phyloP scores from a whole-genome alignment of 495 filamentous ascomycete species.

The Tirmania nivea region DNA sequence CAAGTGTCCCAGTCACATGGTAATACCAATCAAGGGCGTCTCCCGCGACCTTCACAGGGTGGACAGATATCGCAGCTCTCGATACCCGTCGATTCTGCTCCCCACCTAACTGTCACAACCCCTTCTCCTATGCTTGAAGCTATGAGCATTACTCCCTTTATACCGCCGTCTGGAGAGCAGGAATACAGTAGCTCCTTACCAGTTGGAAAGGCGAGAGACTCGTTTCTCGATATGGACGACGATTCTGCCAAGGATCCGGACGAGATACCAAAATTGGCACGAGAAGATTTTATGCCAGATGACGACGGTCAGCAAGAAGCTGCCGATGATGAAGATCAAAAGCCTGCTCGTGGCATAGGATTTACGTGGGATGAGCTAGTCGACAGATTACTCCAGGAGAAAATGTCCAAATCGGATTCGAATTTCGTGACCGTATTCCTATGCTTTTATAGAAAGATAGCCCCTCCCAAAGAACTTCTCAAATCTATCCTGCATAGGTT shows the following conservation, averaged over 20 bases:
- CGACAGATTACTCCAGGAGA: constrained; percentile 57
- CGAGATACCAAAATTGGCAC: constrained; percentile 37
- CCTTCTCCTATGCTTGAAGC: constrained; percentile 13
- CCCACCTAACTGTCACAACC: constrained; percentile 14
- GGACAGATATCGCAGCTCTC: background rate
- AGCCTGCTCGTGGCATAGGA: constrained; percentile 31
- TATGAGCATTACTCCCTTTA: constrained; percentile 16
- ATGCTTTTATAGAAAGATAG: constrained; percentile 88
- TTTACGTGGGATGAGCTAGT: constrained; percentile 72
- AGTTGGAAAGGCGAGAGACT: constrained; percentile 20
- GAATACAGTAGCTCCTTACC: background rate
- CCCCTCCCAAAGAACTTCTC: constrained; percentile 54
- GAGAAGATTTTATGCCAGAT: constrained; percentile 20
- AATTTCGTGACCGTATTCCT: constrained; percentile 77
- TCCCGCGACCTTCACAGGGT: background rate
- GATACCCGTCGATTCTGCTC: constrained; percentile 4
- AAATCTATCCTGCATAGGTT: constrained; percentile 52
- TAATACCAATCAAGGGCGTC: background rate
- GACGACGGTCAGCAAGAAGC: constrained; percentile 5
- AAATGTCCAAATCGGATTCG: constrained; percentile 62
- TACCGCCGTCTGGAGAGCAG: background rate
- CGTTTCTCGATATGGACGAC: constrained; percentile 39
- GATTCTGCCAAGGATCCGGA: constrained; percentile 34
- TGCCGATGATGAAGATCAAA: constrained; percentile 1
- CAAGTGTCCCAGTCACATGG: background rate